Base-by-base conservation (phyloP, 2,329 filamentous ascomycete species). In the Diaporthe longicolla region DNA sequence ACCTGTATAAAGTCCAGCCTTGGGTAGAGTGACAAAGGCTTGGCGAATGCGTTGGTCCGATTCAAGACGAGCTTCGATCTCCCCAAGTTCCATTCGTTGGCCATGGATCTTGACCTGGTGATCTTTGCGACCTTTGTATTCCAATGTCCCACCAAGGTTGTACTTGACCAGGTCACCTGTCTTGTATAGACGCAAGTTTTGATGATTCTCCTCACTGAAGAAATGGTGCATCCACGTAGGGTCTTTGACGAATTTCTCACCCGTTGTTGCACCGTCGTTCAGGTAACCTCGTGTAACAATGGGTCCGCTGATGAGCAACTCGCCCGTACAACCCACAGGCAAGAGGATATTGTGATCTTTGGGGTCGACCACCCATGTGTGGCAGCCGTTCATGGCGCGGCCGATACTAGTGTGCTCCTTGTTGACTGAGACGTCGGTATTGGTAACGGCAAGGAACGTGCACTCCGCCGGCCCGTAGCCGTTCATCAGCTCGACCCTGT, bases 71-170 rank as follows among this genome's bases (percentile, higher is more conserved):
- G 80, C 78, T 19, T 77, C 76, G 26, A 77, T 70, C 26, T 75
- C 76, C 11, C 71, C 76, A 0, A 88, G 81, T 80, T 87, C 90
- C 71, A 89, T 82, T 68, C 88, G 80, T 71, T 85, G 89, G 59
- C 91, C 90, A n/a, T 84, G 83, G n/a, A 91, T 79, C 77, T 91
- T 91, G 50, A 90, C 83, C 78, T 91, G 89, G 0, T 82, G 83
- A 76, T 91, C 89, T 75, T 88, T 88, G 43, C 89, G 82, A 37
- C 87, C 87, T 55, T 88, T 76, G 69, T 83, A 86, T 0, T 79
- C 76, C 13, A 88, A 78, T 17, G 74, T 76, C 3, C 84, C 84
- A 65, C 86, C 79, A 0, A 76, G 76, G 65, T 80, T 76, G 32
- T 84, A 83, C 59, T 77, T 77, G 21, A 78, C 84, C 8, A 85